phyloP scores from a whole-genome alignment of 768 basidiomycete species.

The Leccinum rimulosum region DNA sequence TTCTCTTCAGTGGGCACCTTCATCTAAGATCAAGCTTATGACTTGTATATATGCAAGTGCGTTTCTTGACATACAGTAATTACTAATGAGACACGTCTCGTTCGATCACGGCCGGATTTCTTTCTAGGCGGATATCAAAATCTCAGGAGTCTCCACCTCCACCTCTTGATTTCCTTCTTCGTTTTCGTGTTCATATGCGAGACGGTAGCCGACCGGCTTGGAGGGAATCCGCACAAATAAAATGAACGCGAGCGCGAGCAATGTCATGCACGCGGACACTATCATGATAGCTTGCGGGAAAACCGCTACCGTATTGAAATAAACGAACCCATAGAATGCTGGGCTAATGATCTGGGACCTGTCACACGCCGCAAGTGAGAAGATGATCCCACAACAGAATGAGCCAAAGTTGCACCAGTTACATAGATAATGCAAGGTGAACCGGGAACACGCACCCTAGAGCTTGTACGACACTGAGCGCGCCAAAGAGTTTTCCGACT shows the following conservation, averaged over 20 bases:
- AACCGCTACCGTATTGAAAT: conserved; percentile 63
- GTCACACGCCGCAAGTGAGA: conserved; percentile 4
- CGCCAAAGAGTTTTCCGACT: conserved; percentile 76
- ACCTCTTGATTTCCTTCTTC: conserved; percentile 3
- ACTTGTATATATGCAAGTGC: conserved; percentile 80
- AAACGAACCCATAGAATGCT: conserved; percentile 67
- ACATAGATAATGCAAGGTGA: no score
- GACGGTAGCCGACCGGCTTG: neutral
- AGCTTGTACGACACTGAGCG: conserved; percentile 70
- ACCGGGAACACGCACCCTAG: conserved; percentile 44
- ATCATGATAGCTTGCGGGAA: conserved; percentile 73
- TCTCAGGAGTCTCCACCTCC: neutral
- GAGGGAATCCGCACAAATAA: conserved; percentile 44
- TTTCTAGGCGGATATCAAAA: conserved; percentile 57
- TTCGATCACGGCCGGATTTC: neutral
- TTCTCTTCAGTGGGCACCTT: conserved; percentile 79
- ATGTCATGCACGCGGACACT: conserved; percentile 42
- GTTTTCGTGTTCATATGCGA: neutral
- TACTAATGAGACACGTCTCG: neutral
- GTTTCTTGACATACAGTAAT: conserved; percentile 48
- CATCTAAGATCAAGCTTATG: conserved; percentile 54
- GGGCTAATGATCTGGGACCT: conserved; percentile 73
- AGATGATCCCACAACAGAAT: neutral
- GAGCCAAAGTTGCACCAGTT: neutral
- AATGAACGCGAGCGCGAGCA: conserved; percentile 44